These are phyloP conservation scores for Cynara cardunculus DNA, from an alignment of 129 eudicot species.

Conservation along the genomic window DNA sequence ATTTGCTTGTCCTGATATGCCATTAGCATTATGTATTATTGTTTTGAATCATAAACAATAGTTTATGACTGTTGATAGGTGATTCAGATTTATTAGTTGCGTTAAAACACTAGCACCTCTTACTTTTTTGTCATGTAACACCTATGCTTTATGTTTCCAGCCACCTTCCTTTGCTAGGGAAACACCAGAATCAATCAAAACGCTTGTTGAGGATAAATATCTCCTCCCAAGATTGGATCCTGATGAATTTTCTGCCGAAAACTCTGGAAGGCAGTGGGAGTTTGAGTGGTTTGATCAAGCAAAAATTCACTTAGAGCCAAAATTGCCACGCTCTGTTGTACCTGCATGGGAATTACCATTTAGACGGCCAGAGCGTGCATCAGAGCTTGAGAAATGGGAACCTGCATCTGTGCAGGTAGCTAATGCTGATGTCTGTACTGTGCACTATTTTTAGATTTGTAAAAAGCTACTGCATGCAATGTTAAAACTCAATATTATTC, in stretches of 20 bases:
- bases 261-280: conserved; percentile 91
- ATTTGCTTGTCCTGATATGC: no score
- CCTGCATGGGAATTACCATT: conserved; percentile 96
- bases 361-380: conserved; percentile 38
- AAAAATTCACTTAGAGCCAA: conserved; percentile 62
- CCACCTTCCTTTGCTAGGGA: conserved; percentile 87
- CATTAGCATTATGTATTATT: no score
- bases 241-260: conserved; percentile 78
- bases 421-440: neutral
- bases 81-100: no score
- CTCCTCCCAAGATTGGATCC: conserved; percentile 72
- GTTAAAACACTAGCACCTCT: neutral
- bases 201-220: conserved; percentile 67
- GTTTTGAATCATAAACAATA: neutral
- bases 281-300: conserved; percentile 94
- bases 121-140: neutral
- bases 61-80: neutral
- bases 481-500: no score
- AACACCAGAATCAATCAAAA: conserved; percentile 74
- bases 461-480: no score
- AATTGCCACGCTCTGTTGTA: conserved; percentile 77
- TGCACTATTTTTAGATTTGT: no score
- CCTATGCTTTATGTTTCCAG: conserved; percentile 41
- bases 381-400: conserved; percentile 51
- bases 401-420: conserved; percentile 80